Conservation (phyloP, 2,329 filamentous ascomycete species). For the Venturia aucupariae region DNA sequence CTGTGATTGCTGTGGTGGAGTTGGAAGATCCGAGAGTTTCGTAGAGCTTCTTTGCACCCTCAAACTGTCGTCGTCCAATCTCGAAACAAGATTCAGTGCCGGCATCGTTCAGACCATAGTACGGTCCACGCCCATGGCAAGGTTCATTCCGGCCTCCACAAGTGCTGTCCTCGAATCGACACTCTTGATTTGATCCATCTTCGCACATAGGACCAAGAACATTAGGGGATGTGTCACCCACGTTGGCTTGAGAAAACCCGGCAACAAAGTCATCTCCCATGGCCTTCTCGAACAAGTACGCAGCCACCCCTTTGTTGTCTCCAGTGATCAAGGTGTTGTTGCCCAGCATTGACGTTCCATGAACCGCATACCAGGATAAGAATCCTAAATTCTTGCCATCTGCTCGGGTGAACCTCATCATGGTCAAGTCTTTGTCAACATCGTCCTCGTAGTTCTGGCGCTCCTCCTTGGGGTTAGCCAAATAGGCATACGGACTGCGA, state of each 20-base stretch:
- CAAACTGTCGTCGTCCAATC: conserved; percentile 63
- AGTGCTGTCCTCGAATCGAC: conserved; percentile 73
- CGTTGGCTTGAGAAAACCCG: conserved; percentile 84
- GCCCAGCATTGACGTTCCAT: conserved; percentile 81
- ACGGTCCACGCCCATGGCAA: conserved; percentile 66
- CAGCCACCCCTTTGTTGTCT: conserved; percentile 95
- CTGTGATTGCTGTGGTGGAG: conserved; percentile 37
- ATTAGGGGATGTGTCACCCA: conserved; percentile 86
- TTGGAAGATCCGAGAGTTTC: conserved; percentile 19
- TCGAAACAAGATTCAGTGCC: conserved; percentile 65
- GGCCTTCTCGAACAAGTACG: conserved; percentile 71
- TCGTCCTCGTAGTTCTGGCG: conserved; percentile 56
- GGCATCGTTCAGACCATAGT: conserved; percentile 54
- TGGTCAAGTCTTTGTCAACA: conserved; percentile 68
- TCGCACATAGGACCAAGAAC: conserved; percentile 83
- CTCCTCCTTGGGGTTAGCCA: conserved; percentile 73
- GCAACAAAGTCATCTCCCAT: conserved; percentile 65
- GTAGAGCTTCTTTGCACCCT: conserved; percentile 45
- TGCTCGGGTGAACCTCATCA: conserved; percentile 67
- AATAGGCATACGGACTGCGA: conserved; percentile 77
- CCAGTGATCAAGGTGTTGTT: conserved; percentile 88
- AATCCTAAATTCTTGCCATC: conserved; percentile 71
- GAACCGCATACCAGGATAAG: conserved; percentile 84
- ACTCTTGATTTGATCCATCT: conserved; percentile 59
- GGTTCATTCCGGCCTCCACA: conserved; percentile 63